phyloP scores from a whole-genome alignment of 192 early-diverging fungal genomes.

The Backusella tarrabulga region DNA sequence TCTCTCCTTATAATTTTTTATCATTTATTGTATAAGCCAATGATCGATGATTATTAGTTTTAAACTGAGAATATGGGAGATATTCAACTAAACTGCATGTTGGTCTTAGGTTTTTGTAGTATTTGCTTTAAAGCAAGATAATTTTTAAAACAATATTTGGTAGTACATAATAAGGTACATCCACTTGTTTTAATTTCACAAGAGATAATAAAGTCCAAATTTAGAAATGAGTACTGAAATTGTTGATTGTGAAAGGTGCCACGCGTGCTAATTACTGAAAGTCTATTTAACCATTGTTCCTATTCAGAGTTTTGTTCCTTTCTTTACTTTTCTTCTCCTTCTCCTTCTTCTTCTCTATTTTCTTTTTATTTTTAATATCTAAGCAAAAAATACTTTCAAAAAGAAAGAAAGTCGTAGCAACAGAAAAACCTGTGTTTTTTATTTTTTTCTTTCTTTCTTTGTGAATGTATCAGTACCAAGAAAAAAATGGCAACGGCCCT shows the following conservation, averaged over 20 bases:
- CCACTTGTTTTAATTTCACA: neutral
- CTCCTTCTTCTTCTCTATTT: neutral
- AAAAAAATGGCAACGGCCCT: neutral
- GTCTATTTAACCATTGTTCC: conserved; percentile 6
- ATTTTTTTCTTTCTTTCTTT: neutral
- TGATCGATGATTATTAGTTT: neutral
- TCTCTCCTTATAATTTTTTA: conserved; percentile 3
- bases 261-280: conserved; percentile 1
- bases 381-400: neutral
- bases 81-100: neutral
- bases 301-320: neutral
- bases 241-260: conserved; percentile 2
- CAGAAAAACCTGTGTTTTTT: neutral
- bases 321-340: neutral
- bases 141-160: conserved; percentile 1
- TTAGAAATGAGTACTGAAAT: conserved; percentile 2
- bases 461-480: conserved; percentile 7
- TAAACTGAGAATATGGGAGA: neutral
- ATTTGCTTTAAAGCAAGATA: neutral
- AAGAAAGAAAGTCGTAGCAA: neutral
- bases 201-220: neutral
- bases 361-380: neutral
- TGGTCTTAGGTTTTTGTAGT: neutral
- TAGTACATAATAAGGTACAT: neutral
- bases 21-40: neutral